A percentile compares a stretch with the other conserved stretches of the same genome.
Conservation (phyloP, 345 rosid species). For the Viola odorata region DNA sequence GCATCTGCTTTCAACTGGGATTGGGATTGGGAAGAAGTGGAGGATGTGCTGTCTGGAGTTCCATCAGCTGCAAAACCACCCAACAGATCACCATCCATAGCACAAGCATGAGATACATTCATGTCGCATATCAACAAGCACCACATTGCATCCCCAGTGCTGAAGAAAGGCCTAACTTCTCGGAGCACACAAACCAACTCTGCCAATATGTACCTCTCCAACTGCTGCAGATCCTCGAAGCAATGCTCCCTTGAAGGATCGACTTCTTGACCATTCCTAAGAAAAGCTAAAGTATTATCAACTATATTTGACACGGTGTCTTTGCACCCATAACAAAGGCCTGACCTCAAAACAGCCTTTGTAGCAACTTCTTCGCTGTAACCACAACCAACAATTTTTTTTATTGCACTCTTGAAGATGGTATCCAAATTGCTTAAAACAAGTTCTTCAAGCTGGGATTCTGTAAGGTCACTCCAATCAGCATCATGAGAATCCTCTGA, state of each 20-base stretch:
- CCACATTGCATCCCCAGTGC: constrained; percentile 99
- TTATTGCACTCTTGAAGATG: constrained; percentile 60
- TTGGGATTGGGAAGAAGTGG: constrained; percentile 24
- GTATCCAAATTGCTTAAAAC: constrained; percentile 56
- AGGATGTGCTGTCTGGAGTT: constrained; percentile 26
- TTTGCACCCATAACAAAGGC: constrained; percentile 61
- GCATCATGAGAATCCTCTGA: constrained; percentile 50
- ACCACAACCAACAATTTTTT: constrained; percentile 48
- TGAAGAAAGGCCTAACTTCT: constrained; percentile 79
- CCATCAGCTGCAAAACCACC: constrained; percentile 38
- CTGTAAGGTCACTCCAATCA: constrained; percentile 81
- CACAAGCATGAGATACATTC: constrained; percentile 93
- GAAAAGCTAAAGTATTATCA: constrained; percentile 59
- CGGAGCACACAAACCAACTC: constrained; percentile 78
- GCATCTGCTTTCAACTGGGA: constrained; percentile 36
- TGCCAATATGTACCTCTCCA: constrained; percentile 76
- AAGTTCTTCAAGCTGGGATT: constrained; percentile 68
- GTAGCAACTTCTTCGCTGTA: constrained; percentile 53
- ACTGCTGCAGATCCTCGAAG: constrained; percentile 59
- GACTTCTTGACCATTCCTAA: constrained; percentile 52
- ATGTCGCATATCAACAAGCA: constrained; percentile 85
- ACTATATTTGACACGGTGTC: constrained; percentile 61
- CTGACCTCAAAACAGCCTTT: constrained; percentile 58
- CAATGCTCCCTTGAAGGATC: constrained; percentile 41
- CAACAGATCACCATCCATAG: constrained; percentile 65